Evolutionary conservation across 2,329 filamentous ascomycete species (phyloP).

Genomic region (Leptographium lundbergii): DNA sequence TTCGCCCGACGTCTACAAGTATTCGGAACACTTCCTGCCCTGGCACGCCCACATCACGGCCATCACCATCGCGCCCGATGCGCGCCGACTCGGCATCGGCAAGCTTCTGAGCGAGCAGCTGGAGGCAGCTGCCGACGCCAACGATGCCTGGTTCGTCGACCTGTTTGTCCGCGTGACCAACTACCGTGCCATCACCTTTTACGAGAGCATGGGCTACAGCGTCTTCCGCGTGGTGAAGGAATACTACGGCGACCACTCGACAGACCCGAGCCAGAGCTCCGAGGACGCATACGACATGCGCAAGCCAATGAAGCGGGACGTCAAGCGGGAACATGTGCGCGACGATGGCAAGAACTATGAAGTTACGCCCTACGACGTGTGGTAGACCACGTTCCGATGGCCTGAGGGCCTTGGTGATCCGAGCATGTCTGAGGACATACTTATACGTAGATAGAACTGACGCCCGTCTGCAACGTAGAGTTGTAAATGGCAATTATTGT

Average conservation of each 20-base stretch:
- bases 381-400: constrained; percentile 34
- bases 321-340: constrained; percentile 60
- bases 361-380: constrained; percentile 78
- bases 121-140: constrained; percentile 68
- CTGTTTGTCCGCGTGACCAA: constrained; percentile 88
- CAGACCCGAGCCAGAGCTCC: constrained; percentile 44
- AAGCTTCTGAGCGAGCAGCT: constrained; percentile 70
- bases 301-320: constrained; percentile 76
- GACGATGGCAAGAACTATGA: constrained; percentile 66
- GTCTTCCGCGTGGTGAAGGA: constrained; percentile 80
- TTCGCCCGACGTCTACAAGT: constrained; percentile 60
- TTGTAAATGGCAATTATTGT: neutral
- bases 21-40: constrained; percentile 86
- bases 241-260: constrained; percentile 83
- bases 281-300: constrained; percentile 98
- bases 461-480: neutral
- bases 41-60: constrained; percentile 98
- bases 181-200: constrained; percentile 73
- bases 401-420: neutral
- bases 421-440: neutral
- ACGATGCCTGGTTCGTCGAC: constrained; percentile 89
- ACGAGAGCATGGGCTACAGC: constrained; percentile 82
- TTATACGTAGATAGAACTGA: neutral
- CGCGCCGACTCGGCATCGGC: constrained; percentile 76
- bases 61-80: constrained; percentile 78